Base-by-base conservation (phyloP, 1,139 yeast genomes). In the Schwanniomyces etchellsii region DNA sequence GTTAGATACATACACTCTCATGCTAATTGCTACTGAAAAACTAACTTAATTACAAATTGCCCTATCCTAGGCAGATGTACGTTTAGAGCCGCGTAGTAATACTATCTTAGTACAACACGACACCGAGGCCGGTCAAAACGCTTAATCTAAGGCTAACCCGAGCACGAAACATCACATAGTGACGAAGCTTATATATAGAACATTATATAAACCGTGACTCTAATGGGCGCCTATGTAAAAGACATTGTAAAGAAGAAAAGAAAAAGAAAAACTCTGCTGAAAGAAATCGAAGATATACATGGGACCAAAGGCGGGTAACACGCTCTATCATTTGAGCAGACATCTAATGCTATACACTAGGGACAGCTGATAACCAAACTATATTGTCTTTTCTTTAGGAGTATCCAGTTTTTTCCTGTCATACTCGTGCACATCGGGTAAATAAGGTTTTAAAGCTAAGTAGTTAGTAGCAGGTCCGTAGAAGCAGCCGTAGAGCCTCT, bases 151-250 rank as follows among this genome's bases (percentile, higher is more conserved):
- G 91, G 82, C 83, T 65, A 60, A 81, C 91, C 91, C 91, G 88
- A 82, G 93, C 93, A 82, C 93, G 84, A 74, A 63, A 44, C 55
- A 55, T 57, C 70, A 62, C 66, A 60, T 32, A 52, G 66, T 55
- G 64, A 54, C 41, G 47, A 56, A 50, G 74, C 59, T 51, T 65
- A 62, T 62, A 65, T 64, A 76, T 65, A 51, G 74, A 64, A 64
- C 50, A 53, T 55, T 71, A 65, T 57, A 60, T 59, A 70, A 59
- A 57, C 78, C 86, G 93, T 81, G 91, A 82, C 93, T 82, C 93
- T 82, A 73, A 74, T 74, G 93, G 93, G 91, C 81, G 89, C 83
- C 93, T 81, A 71, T 44, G 55, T 53, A 74, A 78, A 80, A 81
- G 80, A 88, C 81, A 81, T 79, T 84, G 74, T 57, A 52, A 57